A percentile compares a stretch with the other conserved stretches of the same genome.
Conservation (phyloP, 192 early-diverging fungal species). For the Piromyces finnis region DNA sequence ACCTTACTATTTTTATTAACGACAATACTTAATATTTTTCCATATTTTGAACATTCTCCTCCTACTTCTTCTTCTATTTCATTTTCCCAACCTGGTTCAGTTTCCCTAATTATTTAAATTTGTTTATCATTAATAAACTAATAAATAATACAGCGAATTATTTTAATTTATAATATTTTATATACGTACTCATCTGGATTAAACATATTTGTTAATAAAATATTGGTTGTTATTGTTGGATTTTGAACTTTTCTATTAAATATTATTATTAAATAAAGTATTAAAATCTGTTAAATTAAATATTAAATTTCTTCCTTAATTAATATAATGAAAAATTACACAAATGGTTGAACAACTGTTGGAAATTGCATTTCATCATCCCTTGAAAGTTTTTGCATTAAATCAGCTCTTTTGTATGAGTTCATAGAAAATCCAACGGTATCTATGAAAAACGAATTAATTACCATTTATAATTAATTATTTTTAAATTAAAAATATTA, state of each 20-base stretch:
- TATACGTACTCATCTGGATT: conserved; percentile 52
- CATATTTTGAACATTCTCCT: conserved; percentile 63
- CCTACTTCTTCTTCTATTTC: conserved; percentile 74
- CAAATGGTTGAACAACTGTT: conserved; percentile 2
- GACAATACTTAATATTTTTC: conserved; percentile 51
- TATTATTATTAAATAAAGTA: background rate
- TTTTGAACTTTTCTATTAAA: conserved; percentile 21
- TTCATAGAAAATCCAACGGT: conserved; percentile 46
- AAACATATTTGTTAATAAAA: conserved; percentile 77
- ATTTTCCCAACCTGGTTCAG: conserved; percentile 60
- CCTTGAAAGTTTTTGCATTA: conserved; percentile 65
- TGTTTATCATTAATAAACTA: too few relatives aligned
- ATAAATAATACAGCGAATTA: too few relatives aligned
- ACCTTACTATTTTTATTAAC: conserved; percentile 46
- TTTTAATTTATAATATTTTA: background rate
- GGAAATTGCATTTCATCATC: conserved; percentile 11
- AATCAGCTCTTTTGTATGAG: conserved; percentile 45
- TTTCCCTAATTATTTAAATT: conserved; percentile 28
- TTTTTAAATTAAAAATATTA: too few relatives aligned
- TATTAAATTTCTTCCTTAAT: too few relatives aligned
- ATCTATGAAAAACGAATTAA: too few relatives aligned
- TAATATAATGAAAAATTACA: background rate
- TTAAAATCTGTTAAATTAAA: too few relatives aligned
- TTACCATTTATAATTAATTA: too few relatives aligned
- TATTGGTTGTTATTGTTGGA: conserved; percentile 33